Base-by-base conservation (phyloP, 495 filamentous ascomycete genomes). In the Podospora pseudoanserina region DNA sequence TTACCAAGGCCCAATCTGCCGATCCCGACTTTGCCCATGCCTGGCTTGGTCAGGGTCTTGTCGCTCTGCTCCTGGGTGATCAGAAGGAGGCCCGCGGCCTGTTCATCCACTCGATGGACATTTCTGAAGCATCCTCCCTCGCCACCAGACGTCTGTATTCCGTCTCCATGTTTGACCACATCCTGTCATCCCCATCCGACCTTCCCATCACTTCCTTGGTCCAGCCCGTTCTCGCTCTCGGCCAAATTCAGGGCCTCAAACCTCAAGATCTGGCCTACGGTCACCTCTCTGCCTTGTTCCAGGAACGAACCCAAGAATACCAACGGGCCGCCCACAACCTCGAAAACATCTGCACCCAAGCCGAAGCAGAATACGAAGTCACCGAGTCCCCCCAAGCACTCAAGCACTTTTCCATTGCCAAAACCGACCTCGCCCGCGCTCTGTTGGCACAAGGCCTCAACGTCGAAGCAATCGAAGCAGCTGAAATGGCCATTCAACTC, bases 41-140 rank as follows among this genome's bases (percentile, higher is more conserved):
- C 15, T 99, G 95, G 96, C 80, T 97, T 30, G 96, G 95, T 3
- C 95, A 98, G 78, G 95, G 93, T 13, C 78, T 97, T 7, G 82
- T 97, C 15, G 93, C 94, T 15, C 82, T 91, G 57, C 81, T 91
- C 23, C 82, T 86, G n/a, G 91, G 90, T 1, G 88, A 96, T 65
- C 28, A 75, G 0, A 85, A 85, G 68, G 92, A 98, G 76, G 93
- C 95, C 2, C 84, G 90, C 16, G 86, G 87, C 34, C 84, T 97
- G 13, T 97, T 97, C 74, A 92, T 91, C n/a, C 95, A 99, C 79
- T 93, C 94, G 4, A 94, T 96, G 80, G 95, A 96, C 69, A 96
- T 99, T 64, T 86, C 92, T 0, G 89, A 90, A 59, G 89, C 91
- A 2, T 89, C 91, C 4, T 88, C 89, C 4, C 77, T 85, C 9